These are phyloP conservation scores for Saururus chinensis DNA, from an alignment of 164 flowering plant species.

Conservation along the genomic window DNA sequence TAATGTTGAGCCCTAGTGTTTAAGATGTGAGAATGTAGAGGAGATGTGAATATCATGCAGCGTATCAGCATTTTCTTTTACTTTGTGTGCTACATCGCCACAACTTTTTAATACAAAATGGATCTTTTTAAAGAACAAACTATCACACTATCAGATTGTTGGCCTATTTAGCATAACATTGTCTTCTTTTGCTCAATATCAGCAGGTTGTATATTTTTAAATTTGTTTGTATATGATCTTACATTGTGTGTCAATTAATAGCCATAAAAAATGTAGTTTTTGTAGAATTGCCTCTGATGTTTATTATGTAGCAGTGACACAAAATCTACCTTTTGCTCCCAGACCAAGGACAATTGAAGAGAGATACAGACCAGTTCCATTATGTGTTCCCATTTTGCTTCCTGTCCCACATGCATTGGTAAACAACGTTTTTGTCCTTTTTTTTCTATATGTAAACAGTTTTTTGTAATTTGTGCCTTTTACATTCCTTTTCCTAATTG, in stretches of 20 bases:
- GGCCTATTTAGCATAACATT: neutral
- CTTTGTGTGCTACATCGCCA: no score
- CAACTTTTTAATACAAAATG: no score
- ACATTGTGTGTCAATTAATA: no score
- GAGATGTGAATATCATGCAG: no score
- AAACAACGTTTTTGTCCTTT: conserved; percentile 4
- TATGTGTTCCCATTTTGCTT: conserved; percentile 73
- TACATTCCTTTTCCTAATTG: no score
- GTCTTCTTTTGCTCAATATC: neutral
- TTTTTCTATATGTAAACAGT: neutral
- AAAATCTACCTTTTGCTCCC: conserved; percentile 25
- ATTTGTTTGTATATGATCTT: neutral
- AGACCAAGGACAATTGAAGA: conserved; percentile 48
- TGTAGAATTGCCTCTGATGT: neutral
- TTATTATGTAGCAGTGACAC: conserved; percentile 50
- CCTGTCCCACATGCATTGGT: conserved; percentile 97
- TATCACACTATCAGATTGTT: neutral
- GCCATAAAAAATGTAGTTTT: no score
- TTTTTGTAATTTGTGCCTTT: no score
- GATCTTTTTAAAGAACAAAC: no score
- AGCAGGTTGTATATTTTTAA: no score
- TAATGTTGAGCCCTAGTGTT: no score
- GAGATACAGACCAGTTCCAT: conserved; percentile 86
- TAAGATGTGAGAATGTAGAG: no score
- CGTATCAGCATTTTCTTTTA: no score